These are phyloP conservation scores for Sphaerulina musiva DNA, from an alignment of 2,329 filamentous ascomycete genomes.

Conservation along the genomic window DNA sequence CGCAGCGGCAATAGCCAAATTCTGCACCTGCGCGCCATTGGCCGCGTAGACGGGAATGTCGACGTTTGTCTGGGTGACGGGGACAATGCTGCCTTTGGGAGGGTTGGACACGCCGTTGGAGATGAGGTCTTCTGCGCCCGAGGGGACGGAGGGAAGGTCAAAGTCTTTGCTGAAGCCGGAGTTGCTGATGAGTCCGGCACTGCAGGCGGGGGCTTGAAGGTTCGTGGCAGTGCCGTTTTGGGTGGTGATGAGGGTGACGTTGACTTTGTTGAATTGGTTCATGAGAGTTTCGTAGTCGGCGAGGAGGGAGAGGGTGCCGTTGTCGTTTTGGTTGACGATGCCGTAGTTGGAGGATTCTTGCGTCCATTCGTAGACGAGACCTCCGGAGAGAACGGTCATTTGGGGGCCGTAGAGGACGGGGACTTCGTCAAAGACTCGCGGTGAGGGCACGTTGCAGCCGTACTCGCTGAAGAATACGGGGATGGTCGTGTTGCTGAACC, in stretches of 20 bases:
- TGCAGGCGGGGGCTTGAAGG: slow-evolving; percentile 58
- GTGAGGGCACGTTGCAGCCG: slow-evolving; percentile 67
- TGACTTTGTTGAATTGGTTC: slow-evolving; percentile 65
- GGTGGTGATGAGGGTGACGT: slow-evolving; percentile 61
- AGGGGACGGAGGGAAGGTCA: slow-evolving; percentile 62
- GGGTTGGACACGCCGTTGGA: slow-evolving; percentile 64
- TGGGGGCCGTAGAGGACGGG: slow-evolving; percentile 62
- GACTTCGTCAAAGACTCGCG: slow-evolving; percentile 71
- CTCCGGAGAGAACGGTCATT: slow-evolving; percentile 69
- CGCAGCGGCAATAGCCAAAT: slow-evolving; percentile 54
- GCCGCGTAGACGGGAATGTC: slow-evolving; percentile 51
- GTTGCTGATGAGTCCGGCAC: slow-evolving; percentile 57
- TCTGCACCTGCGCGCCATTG: slow-evolving; percentile 53
- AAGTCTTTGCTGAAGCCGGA: slow-evolving; percentile 71
- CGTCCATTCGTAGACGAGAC: slow-evolving; percentile 74
- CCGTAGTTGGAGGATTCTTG: slow-evolving; percentile 60
- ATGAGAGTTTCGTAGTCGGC: slow-evolving; percentile 60
- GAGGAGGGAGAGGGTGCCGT: slow-evolving; percentile 40
- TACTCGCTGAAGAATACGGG: slow-evolving; percentile 79
- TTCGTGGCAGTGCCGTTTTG: slow-evolving; percentile 52
- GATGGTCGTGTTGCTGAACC: slow-evolving; percentile 60
- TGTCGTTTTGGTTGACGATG: slow-evolving; percentile 41
- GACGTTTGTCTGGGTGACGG: slow-evolving; percentile 52
- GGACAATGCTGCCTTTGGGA: slow-evolving; percentile 51
- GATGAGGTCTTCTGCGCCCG: slow-evolving; percentile 65